Conservation (phyloP, 371 early-diverging fungal genomes). For the Smittium mucronatum region DNA sequence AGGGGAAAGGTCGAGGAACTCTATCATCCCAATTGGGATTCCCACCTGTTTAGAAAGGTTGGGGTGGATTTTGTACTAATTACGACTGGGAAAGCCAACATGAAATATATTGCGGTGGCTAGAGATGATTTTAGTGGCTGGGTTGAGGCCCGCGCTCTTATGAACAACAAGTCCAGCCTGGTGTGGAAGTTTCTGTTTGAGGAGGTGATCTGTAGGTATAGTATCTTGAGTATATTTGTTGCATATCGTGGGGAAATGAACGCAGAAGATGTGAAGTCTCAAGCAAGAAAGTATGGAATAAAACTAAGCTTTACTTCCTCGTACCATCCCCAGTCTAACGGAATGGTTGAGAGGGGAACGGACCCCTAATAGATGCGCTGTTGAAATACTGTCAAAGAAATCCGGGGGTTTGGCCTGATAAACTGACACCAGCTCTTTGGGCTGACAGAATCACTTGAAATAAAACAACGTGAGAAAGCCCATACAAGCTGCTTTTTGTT, state of each 20-base stretch:
- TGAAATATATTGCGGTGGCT: constrained; percentile 13
- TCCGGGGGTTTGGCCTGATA: constrained; percentile 10
- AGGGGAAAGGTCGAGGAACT: neutral
- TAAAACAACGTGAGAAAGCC: constrained; percentile 14
- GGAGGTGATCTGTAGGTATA: constrained; percentile 11
- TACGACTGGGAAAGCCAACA: constrained; percentile 6
- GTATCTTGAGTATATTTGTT: constrained; percentile 10
- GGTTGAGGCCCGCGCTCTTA: constrained; percentile 17
- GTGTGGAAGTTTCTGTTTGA: constrained; percentile 16
- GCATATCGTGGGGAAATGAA: constrained; percentile 17
- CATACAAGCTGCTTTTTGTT: constrained; percentile 15
- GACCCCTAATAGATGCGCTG: constrained; percentile 3
- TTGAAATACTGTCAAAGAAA: neutral
- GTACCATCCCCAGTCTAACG: constrained; percentile 17
- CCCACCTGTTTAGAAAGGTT: constrained; percentile 11
- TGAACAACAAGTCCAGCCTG: constrained; percentile 2
- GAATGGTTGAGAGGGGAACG: constrained; percentile 18
- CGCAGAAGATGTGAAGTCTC: neutral
- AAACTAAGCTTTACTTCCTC: constrained; percentile 11
- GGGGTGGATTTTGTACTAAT: constrained; percentile 11
- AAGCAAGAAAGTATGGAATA: constrained; percentile 15
- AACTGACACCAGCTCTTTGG: constrained; percentile 14
- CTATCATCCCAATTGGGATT: neutral
- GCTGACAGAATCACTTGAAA: constrained; percentile 15
- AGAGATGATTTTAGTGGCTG: constrained; percentile 18